Base-by-base conservation (phyloP, 805 yeast genomes). In the Ogataea polymorpha region DNA sequence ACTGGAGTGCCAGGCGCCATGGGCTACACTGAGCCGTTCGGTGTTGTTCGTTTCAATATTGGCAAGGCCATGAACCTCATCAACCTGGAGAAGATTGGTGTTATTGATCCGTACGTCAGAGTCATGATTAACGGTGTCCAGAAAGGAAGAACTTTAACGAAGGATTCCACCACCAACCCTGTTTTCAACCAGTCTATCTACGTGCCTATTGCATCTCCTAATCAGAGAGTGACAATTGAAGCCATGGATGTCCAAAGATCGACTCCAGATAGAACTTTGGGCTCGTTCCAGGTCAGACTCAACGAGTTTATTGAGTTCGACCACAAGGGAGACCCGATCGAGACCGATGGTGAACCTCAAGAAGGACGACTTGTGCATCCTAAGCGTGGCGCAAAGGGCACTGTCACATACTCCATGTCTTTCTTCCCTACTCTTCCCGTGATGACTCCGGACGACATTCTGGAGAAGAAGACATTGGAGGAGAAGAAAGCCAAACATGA, bases 21-120 rank as follows among this genome's bases (percentile, higher is more conserved):
- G 51, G 93, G 91, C 37, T 91, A 89, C 66, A 79, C 88, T n/a
- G 88, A 88, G 43, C 99, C 99, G 36, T 82, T 91, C 59, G 99
- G 99, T 59, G 91, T 85, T 24, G 74, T 90, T 5, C 80, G 97
- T 57, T 71, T 93, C 21, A 70, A 75, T 44, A 63, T 93, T 45
- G 77, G 75, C 50, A 75, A 74, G 46, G 97, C 95, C 31, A 76
- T 73, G 42, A 83, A 79, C 46, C 74, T 93, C 56, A 76, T 84
- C 45, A 91, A 93, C 63, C 72, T 90, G 64, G 97, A 91, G 62
- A 83, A 78, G 41, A 72, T 93, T 45, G 98, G 98, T 45, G 86
- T 80, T 54, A 79, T 89, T 58, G 98, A 93, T 64, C 99, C 99
- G 32, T 93, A 91, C 58, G 79, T 80, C 6, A 79, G 95, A 55